A percentile compares a stretch with the other conserved stretches of the same genome.
Conservation (phyloP, 768 basidiomycete genomes). For the Dioszegia aurantiaca region DNA sequence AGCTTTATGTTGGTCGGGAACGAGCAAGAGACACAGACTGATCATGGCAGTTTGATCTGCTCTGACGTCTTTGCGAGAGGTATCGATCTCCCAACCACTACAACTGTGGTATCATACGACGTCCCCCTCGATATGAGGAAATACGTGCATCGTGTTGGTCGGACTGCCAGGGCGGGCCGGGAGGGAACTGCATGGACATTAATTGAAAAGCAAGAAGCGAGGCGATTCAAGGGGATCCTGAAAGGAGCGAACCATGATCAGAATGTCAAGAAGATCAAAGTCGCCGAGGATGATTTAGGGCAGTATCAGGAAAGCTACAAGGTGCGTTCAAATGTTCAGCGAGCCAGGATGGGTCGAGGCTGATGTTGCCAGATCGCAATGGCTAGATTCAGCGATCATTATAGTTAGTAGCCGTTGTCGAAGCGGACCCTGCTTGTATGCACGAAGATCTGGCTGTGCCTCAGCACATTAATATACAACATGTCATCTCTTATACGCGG, state of each 20-base stretch:
- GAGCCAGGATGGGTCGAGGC: neutral
- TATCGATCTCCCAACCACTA: slow-evolving; percentile 87
- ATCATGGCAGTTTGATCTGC: slow-evolving; percentile 72
- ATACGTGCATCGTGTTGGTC: slow-evolving; percentile 94
- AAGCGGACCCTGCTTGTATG: neutral
- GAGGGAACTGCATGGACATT: slow-evolving; percentile 88
- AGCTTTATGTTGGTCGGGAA: slow-evolving; percentile 45
- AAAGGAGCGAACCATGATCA: slow-evolving; percentile 67
- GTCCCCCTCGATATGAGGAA: slow-evolving; percentile 96
- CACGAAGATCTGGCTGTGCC: neutral
- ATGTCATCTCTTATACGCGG: too few relatives aligned
- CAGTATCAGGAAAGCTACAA: slow-evolving; percentile 65
- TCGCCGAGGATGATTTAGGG: slow-evolving; percentile 63
- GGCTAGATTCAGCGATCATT: slow-evolving; percentile 34
- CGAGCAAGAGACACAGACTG: too few relatives aligned
- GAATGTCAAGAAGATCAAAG: slow-evolving; percentile 65
- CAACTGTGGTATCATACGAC: slow-evolving; percentile 93
- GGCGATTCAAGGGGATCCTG: slow-evolving; percentile 77
- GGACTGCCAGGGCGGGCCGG: slow-evolving; percentile 90
- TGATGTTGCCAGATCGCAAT: slow-evolving; percentile 34
- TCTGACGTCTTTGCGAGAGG: slow-evolving; percentile 95
- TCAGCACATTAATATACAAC: neutral
- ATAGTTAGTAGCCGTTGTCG: slow-evolving; percentile 22
- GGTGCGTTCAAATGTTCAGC: slow-evolving; percentile 53
- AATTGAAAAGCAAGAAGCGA: slow-evolving; percentile 76